Conservation (phyloP, 805 yeast genomes). For the Starmerella bacillaris region DNA sequence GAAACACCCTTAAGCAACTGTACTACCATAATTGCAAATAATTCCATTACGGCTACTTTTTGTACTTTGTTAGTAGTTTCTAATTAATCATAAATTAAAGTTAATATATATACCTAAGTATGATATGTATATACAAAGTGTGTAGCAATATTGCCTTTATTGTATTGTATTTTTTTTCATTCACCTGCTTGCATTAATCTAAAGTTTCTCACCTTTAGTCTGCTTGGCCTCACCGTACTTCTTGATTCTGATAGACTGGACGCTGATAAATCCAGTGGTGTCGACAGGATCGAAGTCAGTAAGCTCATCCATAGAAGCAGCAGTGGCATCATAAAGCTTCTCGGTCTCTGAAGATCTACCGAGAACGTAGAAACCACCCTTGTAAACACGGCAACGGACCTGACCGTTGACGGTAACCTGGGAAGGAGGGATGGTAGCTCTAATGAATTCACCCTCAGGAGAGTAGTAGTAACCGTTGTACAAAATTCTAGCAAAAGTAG, state of each 20-base stretch:
- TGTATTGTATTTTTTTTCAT: too few relatives aligned
- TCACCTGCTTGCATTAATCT: conserved; percentile 1
- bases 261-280: conserved; percentile 92
- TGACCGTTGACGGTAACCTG: conserved; percentile 91
- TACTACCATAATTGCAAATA: too few relatives aligned
- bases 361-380: conserved; percentile 65
- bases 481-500: conserved; percentile 70
- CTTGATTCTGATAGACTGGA: conserved; percentile 95
- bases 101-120: too few relatives aligned
- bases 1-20: too few relatives aligned
- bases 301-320: conserved; percentile 97
- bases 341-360: conserved; percentile 95
- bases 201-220: conserved; percentile 40
- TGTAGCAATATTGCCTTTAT: too few relatives aligned
- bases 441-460: conserved; percentile 93
- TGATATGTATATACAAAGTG: too few relatives aligned
- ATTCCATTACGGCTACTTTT: too few relatives aligned
- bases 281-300: conserved; percentile 96
- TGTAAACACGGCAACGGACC: conserved; percentile 84
- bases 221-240: conserved; percentile 92
- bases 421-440: conserved; percentile 65
- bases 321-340: conserved; percentile 92
- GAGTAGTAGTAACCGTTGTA: conserved; percentile 97
- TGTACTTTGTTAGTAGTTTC: too few relatives aligned
- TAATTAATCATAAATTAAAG: too few relatives aligned